Percentiles rank a stretch among this genome's conserved stretches.
Conservation (phyloP, 495 filamentous ascomycete species). For the Podospora sp. region DNA sequence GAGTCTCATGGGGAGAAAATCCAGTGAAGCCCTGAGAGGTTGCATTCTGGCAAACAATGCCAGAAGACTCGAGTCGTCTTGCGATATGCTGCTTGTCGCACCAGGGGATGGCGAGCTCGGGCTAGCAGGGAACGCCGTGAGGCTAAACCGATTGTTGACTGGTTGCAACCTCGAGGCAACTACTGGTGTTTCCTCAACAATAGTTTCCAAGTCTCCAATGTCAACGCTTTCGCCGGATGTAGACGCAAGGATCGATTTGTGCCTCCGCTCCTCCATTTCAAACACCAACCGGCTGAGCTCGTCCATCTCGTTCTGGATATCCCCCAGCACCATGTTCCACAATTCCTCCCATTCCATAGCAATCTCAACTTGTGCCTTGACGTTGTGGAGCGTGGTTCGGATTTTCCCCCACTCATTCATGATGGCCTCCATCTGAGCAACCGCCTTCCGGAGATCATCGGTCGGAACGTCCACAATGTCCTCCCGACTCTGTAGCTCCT, state of each 20-base stretch:
- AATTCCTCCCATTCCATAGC: conserved; percentile 99
- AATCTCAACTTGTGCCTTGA: conserved; percentile 89
- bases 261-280: conserved; percentile 93
- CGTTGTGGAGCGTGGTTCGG: conserved; percentile 67
- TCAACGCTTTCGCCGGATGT: conserved; percentile 66
- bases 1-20: conserved; percentile 95
- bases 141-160: conserved; percentile 65
- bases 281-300: conserved; percentile 81
- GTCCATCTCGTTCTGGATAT: conserved; percentile 89
- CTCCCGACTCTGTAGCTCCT: conserved; percentile 76
- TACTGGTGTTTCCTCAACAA: conserved; percentile 83
- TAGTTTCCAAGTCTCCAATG: conserved; percentile 88
- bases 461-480: conserved; percentile 73
- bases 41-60: conserved; percentile 94
- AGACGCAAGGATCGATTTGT: conserved; percentile 68
- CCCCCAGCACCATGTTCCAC: conserved; percentile 89
- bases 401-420: conserved; percentile 83
- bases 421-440: conserved; percentile 85
- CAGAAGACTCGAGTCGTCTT: conserved; percentile 80
- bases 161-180: conserved; percentile 46
- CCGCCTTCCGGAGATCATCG: conserved; percentile 68
- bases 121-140: conserved; percentile 59
- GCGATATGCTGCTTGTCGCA: conserved; percentile 59
- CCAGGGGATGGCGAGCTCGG: conserved; percentile 60
- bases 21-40: conserved; percentile 85